Evolutionary conservation across 2,329 filamentous ascomycete species (phyloP), one percentile per base, ranked within the genome.

Genomic region (Fusarium tjaetaba): DNA sequence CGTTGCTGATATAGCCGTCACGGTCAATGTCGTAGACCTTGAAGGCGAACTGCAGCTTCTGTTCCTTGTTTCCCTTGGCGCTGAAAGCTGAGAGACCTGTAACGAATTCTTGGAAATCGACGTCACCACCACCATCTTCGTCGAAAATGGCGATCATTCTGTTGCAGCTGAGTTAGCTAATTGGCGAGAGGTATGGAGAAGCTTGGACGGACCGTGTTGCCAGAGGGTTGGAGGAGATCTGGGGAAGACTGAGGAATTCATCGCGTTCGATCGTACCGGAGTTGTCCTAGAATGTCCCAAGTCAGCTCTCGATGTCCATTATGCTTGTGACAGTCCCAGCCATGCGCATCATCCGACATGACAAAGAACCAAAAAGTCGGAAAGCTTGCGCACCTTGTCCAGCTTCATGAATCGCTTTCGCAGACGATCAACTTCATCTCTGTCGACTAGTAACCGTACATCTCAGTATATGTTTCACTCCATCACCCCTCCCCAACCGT

Each of bases 61-160:
- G 96, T 85, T 98, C 95, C 88, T 99, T 98, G 87, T 98, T 98
- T 71, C 96, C 96, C 86, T 98, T 98, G 85, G 93, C 95, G 81
- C 93, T 96, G 88, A 99, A 99, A 45, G 96, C 96, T 76, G 93
- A 96, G 53, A 99, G 90, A 9, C 96, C 96, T 3, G 94, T 95
- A 15, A 99, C 96, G 82, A 99, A 99, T 84, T 99, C 96, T 81
- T 98, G 95, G 84, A 99, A 99, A 84, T 99, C 96, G 78, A 99
- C 96, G 79, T 97, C 94, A 80, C 96, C 96, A 78, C 96, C 96
- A 72, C 96, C 96, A 83, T 99, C 96, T 84, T 98, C 96, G 83
- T 99, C 96, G 81, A 99, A 98, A 79, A 98, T 99, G 66, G 96
- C 96, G 80, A 99, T 99, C 95, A 99, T 97, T 84, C 94, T 95